These are phyloP conservation scores for Blepharisma japonicum DNA, from an alignment of 73 alveolate species.

Conservation along the genomic window DNA sequence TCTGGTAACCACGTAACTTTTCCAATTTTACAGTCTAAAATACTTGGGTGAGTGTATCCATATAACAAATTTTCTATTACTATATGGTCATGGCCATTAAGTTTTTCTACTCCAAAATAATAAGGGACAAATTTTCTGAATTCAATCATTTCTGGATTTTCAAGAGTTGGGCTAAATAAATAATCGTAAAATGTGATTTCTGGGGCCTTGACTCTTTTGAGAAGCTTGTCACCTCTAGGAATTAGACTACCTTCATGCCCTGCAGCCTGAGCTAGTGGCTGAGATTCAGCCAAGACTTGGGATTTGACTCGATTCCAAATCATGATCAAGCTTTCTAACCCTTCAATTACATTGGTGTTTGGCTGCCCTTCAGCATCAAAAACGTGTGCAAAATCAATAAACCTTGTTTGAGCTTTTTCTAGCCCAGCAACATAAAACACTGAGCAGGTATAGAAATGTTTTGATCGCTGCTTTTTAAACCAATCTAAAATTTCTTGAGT, in stretches of 20 bases:
- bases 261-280: background rate
- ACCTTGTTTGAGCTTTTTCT: conserved; percentile 1
- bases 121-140: conserved; percentile 1
- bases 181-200: background rate
- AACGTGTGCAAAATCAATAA: background rate
- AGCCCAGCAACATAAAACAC: conserved; percentile 12
- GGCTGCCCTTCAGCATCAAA: background rate
- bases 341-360: background rate
- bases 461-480: background rate
- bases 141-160: background rate
- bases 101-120: background rate
- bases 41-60: background rate
- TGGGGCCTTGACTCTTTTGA: background rate
- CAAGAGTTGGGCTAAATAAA: background rate
- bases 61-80: background rate
- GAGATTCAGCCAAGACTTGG: background rate
- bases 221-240: background rate
- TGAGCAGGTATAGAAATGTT: background rate
- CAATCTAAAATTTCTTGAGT: background rate
- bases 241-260: background rate
- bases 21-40: background rate
- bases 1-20: background rate
- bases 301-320: background rate
- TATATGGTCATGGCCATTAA: background rate
- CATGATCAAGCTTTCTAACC: background rate